Evolutionary conservation across 2,329 filamentous ascomycete genomes (phyloP), one percentile per base, ranked within the genome.

Genomic region (Colletotrichum tanaceti): DNA sequence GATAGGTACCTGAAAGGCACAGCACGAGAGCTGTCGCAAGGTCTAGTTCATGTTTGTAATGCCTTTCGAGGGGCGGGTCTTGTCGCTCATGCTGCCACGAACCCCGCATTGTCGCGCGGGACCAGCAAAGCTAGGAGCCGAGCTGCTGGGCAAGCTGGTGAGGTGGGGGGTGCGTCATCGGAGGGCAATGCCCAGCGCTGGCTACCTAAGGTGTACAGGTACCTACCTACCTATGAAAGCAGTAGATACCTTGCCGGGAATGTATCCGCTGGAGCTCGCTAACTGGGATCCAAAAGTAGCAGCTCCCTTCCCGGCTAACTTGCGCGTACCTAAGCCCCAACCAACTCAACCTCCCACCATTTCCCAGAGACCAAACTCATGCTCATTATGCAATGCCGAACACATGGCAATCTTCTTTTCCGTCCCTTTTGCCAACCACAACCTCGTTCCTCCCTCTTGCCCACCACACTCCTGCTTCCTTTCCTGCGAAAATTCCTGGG

Each of bases 21-120:
- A 38, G 41, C 32, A 35, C 28, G 22, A 14, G 16, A 39, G 60
- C 41, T 54, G 39, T 47, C 41, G 41, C 39, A 39, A 35, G 50
- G 39, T 55, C 47, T 28, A 28, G n/a, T 59, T 49, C 14, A 32
- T 58, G 47, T 53, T 41, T 44, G 58, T 47, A 46, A 47, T 52
- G 58, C 58, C 28, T 22, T 60, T 28, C 39, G 54, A 39, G 5
- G 39, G n/a, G 22, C 44, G 65, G 65, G 65, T 68, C 65, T 65
- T 68, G 60, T 65, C 65, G 6, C 62, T 68, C 44, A 54, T 65
- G 62, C 62, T 61, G 38, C 65, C 50, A 57, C 62, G 38, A 52
- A 61, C 66, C 66, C 66, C 66, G 62, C 66, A 69, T 69, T 66
- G 66, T 67, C 57, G 43, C 55, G 65, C 66, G 62, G 66, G 66